Conservation (phyloP, 768 basidiomycete species). For the Suillus tomentosus region DNA sequence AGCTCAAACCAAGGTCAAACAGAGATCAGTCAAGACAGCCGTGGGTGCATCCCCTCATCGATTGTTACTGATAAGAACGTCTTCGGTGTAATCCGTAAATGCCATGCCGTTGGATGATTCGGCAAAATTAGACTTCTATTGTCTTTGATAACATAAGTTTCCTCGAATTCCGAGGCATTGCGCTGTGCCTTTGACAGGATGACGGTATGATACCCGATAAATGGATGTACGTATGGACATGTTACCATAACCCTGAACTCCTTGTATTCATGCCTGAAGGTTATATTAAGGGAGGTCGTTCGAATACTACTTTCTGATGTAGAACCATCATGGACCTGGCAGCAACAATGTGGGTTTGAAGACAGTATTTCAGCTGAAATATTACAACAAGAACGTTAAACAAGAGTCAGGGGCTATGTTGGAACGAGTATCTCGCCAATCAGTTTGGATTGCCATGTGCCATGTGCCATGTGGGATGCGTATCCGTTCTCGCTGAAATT, state of each 20-base stretch:
- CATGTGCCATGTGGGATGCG: conserved; percentile 27
- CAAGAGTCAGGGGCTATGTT: conserved; percentile 25
- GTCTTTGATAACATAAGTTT: conserved; percentile 11
- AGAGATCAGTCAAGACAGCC: conserved; percentile 26
- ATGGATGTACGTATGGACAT: conserved; percentile 15
- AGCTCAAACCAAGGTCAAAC: conserved; percentile 21
- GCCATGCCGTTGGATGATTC: not conserved
- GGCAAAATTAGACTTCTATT: conserved; percentile 11
- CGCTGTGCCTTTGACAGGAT: conserved; percentile 11
- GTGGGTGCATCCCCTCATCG: not conserved
- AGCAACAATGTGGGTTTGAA: conserved; percentile 27
- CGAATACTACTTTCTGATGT: not conserved
- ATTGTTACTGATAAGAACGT: conserved; percentile 33
- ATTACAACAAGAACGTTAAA: not conserved
- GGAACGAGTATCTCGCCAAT: conserved; percentile 29
- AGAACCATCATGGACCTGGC: not conserved
- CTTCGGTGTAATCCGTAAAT: not conserved
- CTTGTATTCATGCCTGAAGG: conserved; percentile 25
- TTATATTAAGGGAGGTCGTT: conserved; percentile 19
- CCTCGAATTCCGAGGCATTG: too few relatives aligned
- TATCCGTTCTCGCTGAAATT: conserved; percentile 23
- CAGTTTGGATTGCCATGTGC: conserved; percentile 29
- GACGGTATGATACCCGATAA: conserved; percentile 22
- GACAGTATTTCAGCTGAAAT: conserved; percentile 9
- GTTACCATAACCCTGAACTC: conserved; percentile 14